Evolutionary conservation across 2,329 filamentous ascomycete genomes (phyloP).

Genomic region (Penicillium concentricum): DNA sequence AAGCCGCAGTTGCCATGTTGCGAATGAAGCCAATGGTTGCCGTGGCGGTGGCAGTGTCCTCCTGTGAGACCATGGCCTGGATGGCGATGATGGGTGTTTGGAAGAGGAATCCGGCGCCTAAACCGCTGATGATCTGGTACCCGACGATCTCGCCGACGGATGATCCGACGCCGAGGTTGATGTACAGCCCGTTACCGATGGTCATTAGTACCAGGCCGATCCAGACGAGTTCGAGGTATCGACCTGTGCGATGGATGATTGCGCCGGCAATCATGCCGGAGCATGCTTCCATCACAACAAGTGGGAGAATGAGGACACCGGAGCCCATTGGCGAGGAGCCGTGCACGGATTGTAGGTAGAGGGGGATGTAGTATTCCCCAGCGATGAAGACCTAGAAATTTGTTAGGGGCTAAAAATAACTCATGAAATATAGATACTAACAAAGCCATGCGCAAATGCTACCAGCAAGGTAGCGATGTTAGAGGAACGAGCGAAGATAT

Average conservation of each 20-base stretch:
- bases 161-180: conserved; percentile 39
- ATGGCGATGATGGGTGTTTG: conserved; percentile 57
- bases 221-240: conserved; percentile 50
- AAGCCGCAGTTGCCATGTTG: conserved; percentile 66
- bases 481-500: conserved; percentile 57
- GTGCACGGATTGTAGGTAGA: conserved; percentile 70
- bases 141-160: conserved; percentile 45
- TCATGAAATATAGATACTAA: conserved; percentile 1
- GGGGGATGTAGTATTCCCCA: conserved; percentile 67
- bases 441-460: conserved; percentile 50
- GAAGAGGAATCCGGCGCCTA: conserved; percentile 55
- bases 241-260: conserved; percentile 51
- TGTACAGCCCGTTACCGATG: conserved; percentile 51
- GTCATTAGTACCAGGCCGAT: conserved; percentile 44
- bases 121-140: conserved; percentile 51
- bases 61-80: conserved; percentile 52
- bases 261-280: conserved; percentile 49
- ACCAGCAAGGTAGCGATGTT: conserved; percentile 58
- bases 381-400: conserved; percentile 60
- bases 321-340: conserved; percentile 61
- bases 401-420: neutral
- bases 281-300: conserved; percentile 50
- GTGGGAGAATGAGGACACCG: conserved; percentile 59
- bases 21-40: conserved; percentile 58
- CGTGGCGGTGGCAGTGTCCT: conserved; percentile 52